These are phyloP conservation scores for Fraxinus ornus DNA, from an alignment of 305 asterid species.

Conservation along the genomic window DNA sequence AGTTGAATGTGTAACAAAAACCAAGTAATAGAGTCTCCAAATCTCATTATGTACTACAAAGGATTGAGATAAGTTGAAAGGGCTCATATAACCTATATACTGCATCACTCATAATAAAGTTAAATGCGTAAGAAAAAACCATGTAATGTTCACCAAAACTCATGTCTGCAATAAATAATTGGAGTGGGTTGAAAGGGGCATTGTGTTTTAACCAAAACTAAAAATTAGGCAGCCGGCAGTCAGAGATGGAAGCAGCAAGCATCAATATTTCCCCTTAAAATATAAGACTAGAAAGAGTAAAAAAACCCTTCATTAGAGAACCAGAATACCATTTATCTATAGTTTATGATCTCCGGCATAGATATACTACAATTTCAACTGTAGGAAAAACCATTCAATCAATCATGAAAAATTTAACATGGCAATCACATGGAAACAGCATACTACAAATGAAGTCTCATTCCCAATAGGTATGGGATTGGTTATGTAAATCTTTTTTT, in stretches of 20 bases:
- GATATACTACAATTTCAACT: background rate
- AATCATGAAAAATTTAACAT: background rate
- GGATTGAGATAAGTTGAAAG: background rate
- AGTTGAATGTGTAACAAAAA: background rate
- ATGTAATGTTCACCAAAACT: background rate
- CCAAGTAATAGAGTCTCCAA: background rate
- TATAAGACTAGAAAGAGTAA: background rate
- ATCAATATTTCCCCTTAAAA: background rate
- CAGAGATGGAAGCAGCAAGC: background rate
- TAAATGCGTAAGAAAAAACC: background rate
- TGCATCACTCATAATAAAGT: background rate
- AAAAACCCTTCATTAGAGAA: background rate
- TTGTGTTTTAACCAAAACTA: background rate
- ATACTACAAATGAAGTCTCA: background rate
- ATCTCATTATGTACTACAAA: background rate
- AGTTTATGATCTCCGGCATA: background rate
- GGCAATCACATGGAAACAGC: background rate
- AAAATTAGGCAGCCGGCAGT: background rate
- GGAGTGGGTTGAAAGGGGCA: background rate
- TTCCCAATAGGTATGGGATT: background rate
- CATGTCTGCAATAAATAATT: background rate
- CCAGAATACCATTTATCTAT: background rate
- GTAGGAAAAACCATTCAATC: background rate
- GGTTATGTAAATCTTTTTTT: background rate
- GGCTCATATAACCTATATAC: background rate